Evolutionary conservation across 2,329 filamentous ascomycete genomes (phyloP), one percentile per base, ranked within the genome.

Genomic region (Colletotrichum aenigma): DNA sequence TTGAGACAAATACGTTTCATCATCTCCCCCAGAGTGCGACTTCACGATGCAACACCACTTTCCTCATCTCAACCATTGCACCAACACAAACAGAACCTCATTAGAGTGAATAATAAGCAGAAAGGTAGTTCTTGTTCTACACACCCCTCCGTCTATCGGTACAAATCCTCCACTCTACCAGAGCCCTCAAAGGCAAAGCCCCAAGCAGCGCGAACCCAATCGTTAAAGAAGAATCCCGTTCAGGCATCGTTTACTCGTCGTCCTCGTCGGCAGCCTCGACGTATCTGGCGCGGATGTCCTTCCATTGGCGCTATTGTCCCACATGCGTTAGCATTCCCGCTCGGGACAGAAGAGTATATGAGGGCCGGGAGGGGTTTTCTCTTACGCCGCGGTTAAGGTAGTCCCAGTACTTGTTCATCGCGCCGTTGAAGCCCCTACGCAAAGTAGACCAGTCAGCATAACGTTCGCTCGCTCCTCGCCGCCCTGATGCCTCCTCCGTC

Each of bases 211-310:
- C 34, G 18, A 30, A 30, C 58, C 32, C 48, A 34, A 74, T 60
- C 30, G 26, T 69, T 58, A 62, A 72, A 67, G 70, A 79, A 77
- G 79, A 62, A 36, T 58, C 24, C 55, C 26, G 30, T 79, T 77
- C 77, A 78, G 65, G 60, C 75, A 80, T 82, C 80, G 87, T 85
- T 83, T 76, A 74, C 56, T 93, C 93, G 78, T 93, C 91, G 34
- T 76, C 72, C 79, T 93, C 93, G 78, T 94, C 93, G 72, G 89
- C 91, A 76, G 90, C 89, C 87, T 94, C 88, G 82, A 98, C 86
- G 87, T 98, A 99, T 87, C 91, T 93, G 86, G 93, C 89, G 89
- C 97, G 96, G 89, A 99, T 98, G 86, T 99, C 97, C 92, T 98
- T 98, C 97, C 97, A 98, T 97, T 98, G 96, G 83, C 96, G 95